phyloP scores from a whole-genome alignment of 2,329 filamentous ascomycete genomes.

The Arthrocladium fulminans region DNA sequence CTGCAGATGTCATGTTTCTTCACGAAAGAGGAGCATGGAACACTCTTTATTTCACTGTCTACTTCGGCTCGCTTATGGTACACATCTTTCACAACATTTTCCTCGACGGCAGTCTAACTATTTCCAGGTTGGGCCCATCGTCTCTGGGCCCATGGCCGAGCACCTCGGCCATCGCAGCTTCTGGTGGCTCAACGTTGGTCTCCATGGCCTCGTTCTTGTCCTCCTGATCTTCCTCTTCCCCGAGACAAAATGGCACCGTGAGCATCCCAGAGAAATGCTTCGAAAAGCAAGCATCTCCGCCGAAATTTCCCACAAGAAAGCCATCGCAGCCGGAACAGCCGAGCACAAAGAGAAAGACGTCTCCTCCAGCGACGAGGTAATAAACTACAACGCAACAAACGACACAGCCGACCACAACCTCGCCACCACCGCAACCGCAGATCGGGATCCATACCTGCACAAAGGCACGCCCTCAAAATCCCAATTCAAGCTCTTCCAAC shows the following conservation, averaged over 20 bases:
- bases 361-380: slow-evolving; percentile 8
- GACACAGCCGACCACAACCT: slow-evolving; percentile 13
- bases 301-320: slow-evolving; percentile 6
- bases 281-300: not conserved
- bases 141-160: slow-evolving; percentile 52
- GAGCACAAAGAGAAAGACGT: slow-evolving; percentile 11
- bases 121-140: slow-evolving; percentile 44
- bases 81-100: slow-evolving; percentile 19
- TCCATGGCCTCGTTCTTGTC: slow-evolving; percentile 43
- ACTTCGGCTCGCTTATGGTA: slow-evolving; percentile 56
- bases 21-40: slow-evolving; percentile 57
- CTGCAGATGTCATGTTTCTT: slow-evolving; percentile 57
- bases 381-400: not conserved
- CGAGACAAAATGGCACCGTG: slow-evolving; percentile 52
- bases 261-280: slow-evolving; percentile 25
- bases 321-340: not conserved
- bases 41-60: slow-evolving; percentile 45
- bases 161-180: slow-evolving; percentile 53
- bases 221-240: slow-evolving; percentile 53
- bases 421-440: slow-evolving; percentile 25
- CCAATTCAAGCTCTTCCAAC: slow-evolving; percentile 49
- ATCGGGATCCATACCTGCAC: slow-evolving; percentile 47
- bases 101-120: slow-evolving; percentile 16
- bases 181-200: slow-evolving; percentile 56
- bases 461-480: slow-evolving; percentile 45